Evolutionary conservation across 2,329 filamentous ascomycete species (phyloP).

Genomic region (Exophiala xenobiotica): DNA sequence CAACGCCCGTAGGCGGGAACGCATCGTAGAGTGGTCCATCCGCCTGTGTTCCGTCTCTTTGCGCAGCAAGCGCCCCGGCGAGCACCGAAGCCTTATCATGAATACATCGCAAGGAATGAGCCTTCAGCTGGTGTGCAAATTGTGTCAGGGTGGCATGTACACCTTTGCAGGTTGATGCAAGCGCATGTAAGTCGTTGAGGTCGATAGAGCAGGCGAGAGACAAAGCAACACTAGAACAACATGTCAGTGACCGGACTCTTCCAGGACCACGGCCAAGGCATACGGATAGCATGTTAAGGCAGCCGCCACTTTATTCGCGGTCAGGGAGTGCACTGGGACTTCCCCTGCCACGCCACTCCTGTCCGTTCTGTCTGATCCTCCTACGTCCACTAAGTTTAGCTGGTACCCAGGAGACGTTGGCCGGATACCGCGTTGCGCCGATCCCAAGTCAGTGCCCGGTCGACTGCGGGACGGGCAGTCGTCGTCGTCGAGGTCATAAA

Average conservation of each 20-base stretch:
- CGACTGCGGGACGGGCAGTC: conserved; percentile 29
- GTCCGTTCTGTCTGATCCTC: conserved; percentile 3
- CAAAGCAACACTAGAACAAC: conserved; percentile 64
- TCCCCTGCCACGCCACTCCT: neutral
- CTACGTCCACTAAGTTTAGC: conserved; percentile 11
- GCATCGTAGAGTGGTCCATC: conserved; percentile 6
- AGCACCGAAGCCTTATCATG: conserved; percentile 60
- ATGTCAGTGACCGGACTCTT: conserved; percentile 29
- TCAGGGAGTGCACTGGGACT: conserved; percentile 1
- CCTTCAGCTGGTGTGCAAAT: conserved; percentile 71
- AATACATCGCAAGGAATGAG: conserved; percentile 73
- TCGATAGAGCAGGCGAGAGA: conserved; percentile 76
- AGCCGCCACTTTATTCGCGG: conserved; percentile 37
- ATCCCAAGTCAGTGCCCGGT: conserved; percentile 25
- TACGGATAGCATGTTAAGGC: conserved; percentile 52
- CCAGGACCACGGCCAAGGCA: conserved; percentile 15
- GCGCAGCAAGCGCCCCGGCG: conserved; percentile 32
- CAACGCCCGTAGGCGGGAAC: neutral
- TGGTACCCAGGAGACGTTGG: conserved; percentile 7
- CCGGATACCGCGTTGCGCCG: neutral
- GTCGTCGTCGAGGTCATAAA: conserved; percentile 45
- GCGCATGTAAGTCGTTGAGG: conserved; percentile 79
- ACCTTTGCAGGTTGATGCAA: conserved; percentile 78
- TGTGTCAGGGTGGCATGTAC: conserved; percentile 76
- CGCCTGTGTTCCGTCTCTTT: conserved; percentile 2